Conservation (phyloP, 164 flowering plant species). For the Nelumbo lutea region DNA sequence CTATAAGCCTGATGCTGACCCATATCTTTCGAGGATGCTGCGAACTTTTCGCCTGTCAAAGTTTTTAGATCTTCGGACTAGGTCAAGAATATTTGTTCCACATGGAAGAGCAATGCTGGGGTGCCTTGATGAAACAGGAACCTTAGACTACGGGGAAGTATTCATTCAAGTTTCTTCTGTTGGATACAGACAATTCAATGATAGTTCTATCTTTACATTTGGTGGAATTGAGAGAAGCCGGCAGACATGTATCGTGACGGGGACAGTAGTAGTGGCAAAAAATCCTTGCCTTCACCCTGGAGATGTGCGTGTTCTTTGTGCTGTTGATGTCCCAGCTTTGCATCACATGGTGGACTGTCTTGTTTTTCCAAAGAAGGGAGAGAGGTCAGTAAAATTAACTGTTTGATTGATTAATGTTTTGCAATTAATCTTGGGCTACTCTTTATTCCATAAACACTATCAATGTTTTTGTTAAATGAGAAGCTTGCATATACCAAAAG, state of each 20-base stretch:
- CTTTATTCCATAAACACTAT: too few species aligned
- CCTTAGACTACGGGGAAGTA: slow-evolving; percentile 79
- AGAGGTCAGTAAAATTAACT: slow-evolving; percentile 29
- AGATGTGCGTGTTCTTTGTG: slow-evolving; percentile 75
- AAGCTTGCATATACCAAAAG: too few species aligned
- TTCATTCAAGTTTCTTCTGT: slow-evolving; percentile 61
- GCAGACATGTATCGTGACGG: slow-evolving; percentile 24
- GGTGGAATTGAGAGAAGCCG: slow-evolving; percentile 5
- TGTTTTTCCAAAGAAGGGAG: slow-evolving; percentile 89
- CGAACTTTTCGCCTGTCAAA: slow-evolving; percentile 61
- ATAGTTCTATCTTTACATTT: slow-evolving; percentile 4
- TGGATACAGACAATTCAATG: slow-evolving; percentile 11
- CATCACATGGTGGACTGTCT: slow-evolving; percentile 89
- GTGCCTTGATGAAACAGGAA: slow-evolving; percentile 78
- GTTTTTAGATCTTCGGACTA: slow-evolving; percentile 52
- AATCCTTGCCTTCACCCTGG: slow-evolving; percentile 97
- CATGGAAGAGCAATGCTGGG: slow-evolving; percentile 86
- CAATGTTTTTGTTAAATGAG: too few species aligned
- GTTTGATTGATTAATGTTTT: neutral
- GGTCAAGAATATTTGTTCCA: slow-evolving; percentile 60
- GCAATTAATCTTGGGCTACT: neutral
- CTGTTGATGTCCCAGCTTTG: slow-evolving; percentile 65
- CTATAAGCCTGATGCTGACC: slow-evolving; percentile 73
- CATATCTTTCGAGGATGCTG: slow-evolving; percentile 89
- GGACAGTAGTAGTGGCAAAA: slow-evolving; percentile 77